Base-by-base conservation (phyloP, 192 early-diverging fungal genomes). In the Coemansia sp. region DNA sequence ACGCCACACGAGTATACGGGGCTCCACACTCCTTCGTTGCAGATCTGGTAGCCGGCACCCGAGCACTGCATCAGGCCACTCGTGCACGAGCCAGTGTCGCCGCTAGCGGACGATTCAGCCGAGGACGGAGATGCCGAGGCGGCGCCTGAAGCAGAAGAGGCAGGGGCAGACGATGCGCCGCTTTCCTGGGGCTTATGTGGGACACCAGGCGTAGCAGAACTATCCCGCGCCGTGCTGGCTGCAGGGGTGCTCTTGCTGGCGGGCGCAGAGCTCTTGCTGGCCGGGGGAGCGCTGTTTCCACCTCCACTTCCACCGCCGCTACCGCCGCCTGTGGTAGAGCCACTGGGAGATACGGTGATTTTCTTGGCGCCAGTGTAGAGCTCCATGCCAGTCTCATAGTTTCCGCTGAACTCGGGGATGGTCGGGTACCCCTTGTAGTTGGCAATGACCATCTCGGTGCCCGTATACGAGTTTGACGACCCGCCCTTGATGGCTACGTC, bases 391-490 rank as follows among this genome's bases (percentile, higher is more conserved):
- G 73, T 71, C 7, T 70, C 61, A 38, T 79, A 79, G 71, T 74
- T 16, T 68, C 64, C 68, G 26, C 45, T 35, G 35, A 84, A 84
- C 66, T 86, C 86, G 23, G 85, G 72, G 20, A 88, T 84, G 9
- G 65, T 70, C 18, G 83, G 84, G 63, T 76, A 84, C 7, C 69
- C 68, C 0, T 62, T 50, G 56, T 78, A 66, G 64, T 79, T 79
- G 21, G 76, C 76, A 61, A 79, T 70, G 4, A 57, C 59, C 66
- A 73, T 69, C 35, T 69, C 39, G 38, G 72, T 69, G 47, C 70
- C 76, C 0, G 76, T 66, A 56, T 66, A 79, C 21, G 76, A 79
- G 3, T 28, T 45, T 12, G 76, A 73, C 6, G 37, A 41, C 0
- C 65, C 50, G 16, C 75, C 70, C 33, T 48, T 66, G 53, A 78